Conservation (phyloP, 1,284 basidiomycete genomes). For the Apiotrichum gamsii region DNA sequence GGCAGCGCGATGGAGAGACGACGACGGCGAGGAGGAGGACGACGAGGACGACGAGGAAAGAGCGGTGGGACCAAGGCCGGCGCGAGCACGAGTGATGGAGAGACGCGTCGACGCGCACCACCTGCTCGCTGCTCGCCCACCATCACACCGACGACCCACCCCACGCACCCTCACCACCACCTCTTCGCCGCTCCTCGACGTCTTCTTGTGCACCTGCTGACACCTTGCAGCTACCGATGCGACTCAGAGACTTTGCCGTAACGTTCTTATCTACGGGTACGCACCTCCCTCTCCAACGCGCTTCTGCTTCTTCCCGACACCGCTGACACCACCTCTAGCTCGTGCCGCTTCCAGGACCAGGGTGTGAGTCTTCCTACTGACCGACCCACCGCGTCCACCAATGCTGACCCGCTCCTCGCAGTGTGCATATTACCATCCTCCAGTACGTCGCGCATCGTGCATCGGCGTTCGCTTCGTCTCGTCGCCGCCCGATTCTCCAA, state of each 20-base stretch:
- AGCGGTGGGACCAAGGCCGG: too few species aligned
- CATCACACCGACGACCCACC: too few species aligned
- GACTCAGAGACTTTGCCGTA: slow-evolving; percentile 69
- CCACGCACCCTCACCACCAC: too few species aligned
- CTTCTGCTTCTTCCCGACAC: not conserved
- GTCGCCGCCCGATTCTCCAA: not conserved
- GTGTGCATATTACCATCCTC: slow-evolving; percentile 73
- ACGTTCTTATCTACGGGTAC: slow-evolving; percentile 80
- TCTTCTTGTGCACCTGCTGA: too few species aligned
- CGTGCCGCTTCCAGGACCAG: slow-evolving; percentile 76
- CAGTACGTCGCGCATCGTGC: slow-evolving; percentile 57
- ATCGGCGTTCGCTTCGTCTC: too few species aligned
- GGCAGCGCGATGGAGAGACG: too few species aligned
- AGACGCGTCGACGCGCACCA: too few species aligned
- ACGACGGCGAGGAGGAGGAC: too few species aligned
- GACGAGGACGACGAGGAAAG: too few species aligned
- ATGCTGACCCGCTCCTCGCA: slow-evolving; percentile 15
- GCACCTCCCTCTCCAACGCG: slow-evolving; percentile 20
- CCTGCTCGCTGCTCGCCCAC: too few species aligned
- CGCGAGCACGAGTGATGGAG: too few species aligned
- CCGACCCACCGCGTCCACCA: not conserved
- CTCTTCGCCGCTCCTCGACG: too few species aligned
- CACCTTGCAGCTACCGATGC: slow-evolving; percentile 22
- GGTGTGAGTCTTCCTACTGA: slow-evolving; percentile 48
- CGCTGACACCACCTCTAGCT: slow-evolving; percentile 49